A percentile compares a stretch with the other conserved stretches of the same genome.
Evolutionary conservation across 1,284 basidiomycete species (phyloP).

Genomic region (Puccinia triticina): DNA sequence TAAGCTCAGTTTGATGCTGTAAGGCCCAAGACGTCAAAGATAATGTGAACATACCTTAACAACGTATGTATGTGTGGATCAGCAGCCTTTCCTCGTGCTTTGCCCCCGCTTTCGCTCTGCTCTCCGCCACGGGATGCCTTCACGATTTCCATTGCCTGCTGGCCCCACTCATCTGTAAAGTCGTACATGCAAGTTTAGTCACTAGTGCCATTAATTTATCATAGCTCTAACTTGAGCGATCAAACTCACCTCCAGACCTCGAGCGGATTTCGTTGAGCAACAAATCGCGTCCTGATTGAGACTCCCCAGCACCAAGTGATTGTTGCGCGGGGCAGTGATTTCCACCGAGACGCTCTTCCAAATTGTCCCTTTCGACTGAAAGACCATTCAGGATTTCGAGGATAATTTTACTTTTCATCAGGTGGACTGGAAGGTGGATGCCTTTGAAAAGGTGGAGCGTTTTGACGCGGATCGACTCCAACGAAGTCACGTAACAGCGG

Average conservation of each 20-base stretch:
- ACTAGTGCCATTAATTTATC: not conserved
- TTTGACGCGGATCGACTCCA: constrained; percentile 40
- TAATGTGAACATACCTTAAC: constrained; percentile 1
- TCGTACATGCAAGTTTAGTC: not conserved
- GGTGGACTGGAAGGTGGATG: not conserved
- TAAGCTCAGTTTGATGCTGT: not conserved
- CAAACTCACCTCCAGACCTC: constrained; percentile 42
- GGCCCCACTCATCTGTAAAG: constrained; percentile 16
- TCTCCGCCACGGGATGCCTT: constrained; percentile 18
- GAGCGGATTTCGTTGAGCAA: constrained; percentile 29
- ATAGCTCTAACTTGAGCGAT: not conserved
- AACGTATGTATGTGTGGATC: constrained; percentile 51
- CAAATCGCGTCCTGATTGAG: constrained; percentile 31
- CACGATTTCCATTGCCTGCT: constrained; percentile 40
- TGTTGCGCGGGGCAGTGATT: not conserved
- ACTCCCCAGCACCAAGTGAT: not conserved
- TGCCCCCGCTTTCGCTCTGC: not conserved
- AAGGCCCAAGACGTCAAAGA: not conserved
- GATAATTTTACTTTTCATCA: constrained; percentile 48
- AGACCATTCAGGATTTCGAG: constrained; percentile 41
- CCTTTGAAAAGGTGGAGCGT: constrained; percentile 34
- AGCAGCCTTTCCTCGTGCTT: constrained; percentile 20
- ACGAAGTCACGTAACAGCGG: constrained; percentile 44
- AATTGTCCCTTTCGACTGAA: constrained; percentile 40
- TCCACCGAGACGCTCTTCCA: constrained; percentile 39